Conservation (phyloP, 495 filamentous ascomycete species). For the Daldinia childiae region DNA sequence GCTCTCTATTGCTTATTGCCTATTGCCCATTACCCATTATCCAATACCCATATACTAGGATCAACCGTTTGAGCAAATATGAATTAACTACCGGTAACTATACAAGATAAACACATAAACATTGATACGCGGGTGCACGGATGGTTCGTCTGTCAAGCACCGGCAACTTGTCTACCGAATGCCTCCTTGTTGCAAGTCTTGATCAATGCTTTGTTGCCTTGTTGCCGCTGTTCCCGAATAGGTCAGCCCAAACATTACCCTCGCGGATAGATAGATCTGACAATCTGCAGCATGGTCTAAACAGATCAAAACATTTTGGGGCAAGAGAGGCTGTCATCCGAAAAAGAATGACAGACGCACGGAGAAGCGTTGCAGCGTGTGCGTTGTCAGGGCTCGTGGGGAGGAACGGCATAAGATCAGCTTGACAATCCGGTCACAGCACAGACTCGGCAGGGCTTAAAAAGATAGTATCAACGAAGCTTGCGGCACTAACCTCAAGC, state of each 20-base stretch:
- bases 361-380: conserved; percentile 34
- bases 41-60: no score
- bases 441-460: conserved; percentile 51
- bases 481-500: conserved; percentile 51
- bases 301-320: conserved; percentile 44
- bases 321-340: conserved; percentile 43
- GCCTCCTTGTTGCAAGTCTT: conserved; percentile 45
- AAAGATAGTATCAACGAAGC: conserved; percentile 42
- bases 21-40: no score
- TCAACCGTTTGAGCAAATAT: no score
- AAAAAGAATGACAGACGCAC: conserved; percentile 42
- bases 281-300: conserved; percentile 43
- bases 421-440: conserved; percentile 61
- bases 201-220: conserved; percentile 33
- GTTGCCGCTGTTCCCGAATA: conserved; percentile 34
- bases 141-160: conserved; percentile 25
- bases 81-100: no score
- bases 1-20: no score
- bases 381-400: conserved; percentile 42
- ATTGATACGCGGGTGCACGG: conserved; percentile 31
- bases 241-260: conserved; percentile 25
- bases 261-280: conserved; percentile 32
- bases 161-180: conserved; percentile 44
- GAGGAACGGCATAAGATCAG: conserved; percentile 61
- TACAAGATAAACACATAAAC: conserved; percentile 27